A percentile compares a stretch with the other conserved stretches of the same genome.
Evolutionary conservation across 306 rosid species (phyloP).

Genomic region (Begonia fuchsioides): DNA sequence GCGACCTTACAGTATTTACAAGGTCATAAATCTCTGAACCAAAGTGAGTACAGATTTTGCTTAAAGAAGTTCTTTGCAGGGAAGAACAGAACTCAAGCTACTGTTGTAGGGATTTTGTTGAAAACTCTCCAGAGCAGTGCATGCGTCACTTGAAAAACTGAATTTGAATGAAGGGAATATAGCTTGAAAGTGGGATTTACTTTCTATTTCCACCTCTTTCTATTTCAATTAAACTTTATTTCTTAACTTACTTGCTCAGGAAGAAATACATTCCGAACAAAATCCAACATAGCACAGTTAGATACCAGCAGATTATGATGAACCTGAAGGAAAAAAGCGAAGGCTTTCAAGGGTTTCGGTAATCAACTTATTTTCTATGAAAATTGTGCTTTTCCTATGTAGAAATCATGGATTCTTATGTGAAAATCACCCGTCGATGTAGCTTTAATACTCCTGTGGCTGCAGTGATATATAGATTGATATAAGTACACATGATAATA

Average conservation of each 20-base stretch:
- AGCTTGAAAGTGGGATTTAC: not conserved
- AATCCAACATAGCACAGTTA: constrained; percentile 48
- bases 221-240: too few species aligned
- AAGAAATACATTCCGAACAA: constrained; percentile 52
- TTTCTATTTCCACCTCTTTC: too few species aligned
- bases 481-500: too few species aligned
- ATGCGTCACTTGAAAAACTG: constrained; percentile 49
- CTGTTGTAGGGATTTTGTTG: constrained; percentile 44
- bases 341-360: not conserved
- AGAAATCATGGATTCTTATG: too few species aligned
- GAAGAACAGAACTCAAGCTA: constrained; percentile 49
- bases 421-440: too few species aligned
- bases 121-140: constrained; percentile 46
- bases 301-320: constrained; percentile 44
- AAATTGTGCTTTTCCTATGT: too few species aligned
- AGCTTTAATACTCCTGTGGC: too few species aligned
- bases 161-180: constrained; percentile 1
- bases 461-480: too few species aligned
- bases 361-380: too few species aligned
- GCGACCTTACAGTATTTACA: constrained; percentile 30
- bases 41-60: constrained; percentile 34
- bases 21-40: constrained; percentile 30
- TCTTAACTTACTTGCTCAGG: constrained; percentile 31
- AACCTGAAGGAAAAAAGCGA: constrained; percentile 22
- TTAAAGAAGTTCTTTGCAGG: constrained; percentile 40